Base-by-base conservation (phyloP, 805 yeast species). In the Ascoidea asiatica region DNA sequence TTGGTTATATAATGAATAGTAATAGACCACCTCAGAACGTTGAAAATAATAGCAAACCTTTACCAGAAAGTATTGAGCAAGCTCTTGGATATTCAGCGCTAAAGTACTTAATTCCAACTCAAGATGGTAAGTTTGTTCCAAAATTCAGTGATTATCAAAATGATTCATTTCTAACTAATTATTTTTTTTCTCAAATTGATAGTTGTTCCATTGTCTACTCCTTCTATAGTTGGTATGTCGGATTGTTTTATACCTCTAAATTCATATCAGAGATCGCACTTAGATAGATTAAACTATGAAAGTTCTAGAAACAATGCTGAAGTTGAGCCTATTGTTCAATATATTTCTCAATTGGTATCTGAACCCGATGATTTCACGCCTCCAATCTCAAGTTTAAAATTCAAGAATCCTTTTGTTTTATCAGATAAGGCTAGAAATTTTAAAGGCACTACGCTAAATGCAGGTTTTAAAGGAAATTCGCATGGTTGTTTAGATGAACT, bases 91-190 rank as follows among this genome's bases (percentile, higher is more conserved):
- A 52, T 13, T 58, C 62, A 20, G 72, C 73, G 0, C 43, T 68
- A 42, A 55, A 60, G 18, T 65, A 57, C 40, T 49, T 68, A 15
- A 52, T 66, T 2, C 74, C 74, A 2, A 60, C 57, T 2, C 70
- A 67, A 43, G 61, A 58, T 39, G 46, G 67, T 66, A 50, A 47
- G 69, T 5, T 37, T 21, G 19, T 5, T 1, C 18, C 2, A 19
- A 22, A 21, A 4, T 19, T 11, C 21, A 43, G 46, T 17, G n/a
- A n/a, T n/a, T n/a, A n/a, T n/a, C n/a, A n/a, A n/a, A n/a, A n/a
- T n/a, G n/a, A n/a, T n/a, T n/a, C n/a, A n/a, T n/a, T n/a, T n/a
- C n/a, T n/a, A n/a, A n/a, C 37, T 17, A 36, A 21, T 37, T 15
- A 19, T 2, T 43, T 36, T 15, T 29, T 15, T 22, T 2, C 17